Evolutionary conservation across 75 land plant genomes (phyloP).

Genomic region (Selaginella tamariscina): DNA sequence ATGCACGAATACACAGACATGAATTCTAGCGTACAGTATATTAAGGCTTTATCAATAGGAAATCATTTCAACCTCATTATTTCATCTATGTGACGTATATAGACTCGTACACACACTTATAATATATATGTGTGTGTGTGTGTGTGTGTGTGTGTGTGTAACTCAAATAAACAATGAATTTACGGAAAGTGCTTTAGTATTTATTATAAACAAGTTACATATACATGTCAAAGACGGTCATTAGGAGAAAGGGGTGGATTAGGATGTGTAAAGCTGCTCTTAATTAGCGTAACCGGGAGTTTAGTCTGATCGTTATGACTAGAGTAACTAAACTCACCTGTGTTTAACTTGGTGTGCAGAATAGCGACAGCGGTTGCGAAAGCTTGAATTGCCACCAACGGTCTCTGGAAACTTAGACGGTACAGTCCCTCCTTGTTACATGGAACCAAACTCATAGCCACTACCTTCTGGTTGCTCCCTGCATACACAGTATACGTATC

Average conservation of each 20-base stretch:
- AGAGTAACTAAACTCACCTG: neutral
- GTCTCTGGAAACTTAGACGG: conserved; percentile 31
- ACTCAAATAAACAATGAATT: too few species aligned
- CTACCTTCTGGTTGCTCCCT: conserved; percentile 22
- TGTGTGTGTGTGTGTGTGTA: too few species aligned
- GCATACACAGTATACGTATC: neutral
- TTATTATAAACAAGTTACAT: neutral
- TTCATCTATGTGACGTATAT: too few species aligned
- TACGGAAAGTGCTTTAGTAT: neutral
- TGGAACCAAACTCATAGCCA: conserved; percentile 34
- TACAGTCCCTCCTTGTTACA: conserved; percentile 29
- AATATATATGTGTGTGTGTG: too few species aligned
- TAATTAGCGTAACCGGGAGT: neutral
- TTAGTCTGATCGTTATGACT: neutral
- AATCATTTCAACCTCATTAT: too few species aligned
- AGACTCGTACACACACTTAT: too few species aligned
- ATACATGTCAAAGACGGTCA: neutral
- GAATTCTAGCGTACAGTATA: too few species aligned
- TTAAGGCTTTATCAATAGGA: too few species aligned
- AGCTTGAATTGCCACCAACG: conserved; percentile 41
- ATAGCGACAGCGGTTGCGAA: conserved; percentile 45
- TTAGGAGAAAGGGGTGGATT: neutral
- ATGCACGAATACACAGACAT: too few species aligned
- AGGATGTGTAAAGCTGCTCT: neutral
- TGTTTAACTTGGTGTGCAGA: conserved; percentile 17